A percentile compares a stretch with the other conserved stretches of the same genome.
Conservation (phyloP, 768 basidiomycete species). For the Strobilomyces echinocephalus region DNA sequence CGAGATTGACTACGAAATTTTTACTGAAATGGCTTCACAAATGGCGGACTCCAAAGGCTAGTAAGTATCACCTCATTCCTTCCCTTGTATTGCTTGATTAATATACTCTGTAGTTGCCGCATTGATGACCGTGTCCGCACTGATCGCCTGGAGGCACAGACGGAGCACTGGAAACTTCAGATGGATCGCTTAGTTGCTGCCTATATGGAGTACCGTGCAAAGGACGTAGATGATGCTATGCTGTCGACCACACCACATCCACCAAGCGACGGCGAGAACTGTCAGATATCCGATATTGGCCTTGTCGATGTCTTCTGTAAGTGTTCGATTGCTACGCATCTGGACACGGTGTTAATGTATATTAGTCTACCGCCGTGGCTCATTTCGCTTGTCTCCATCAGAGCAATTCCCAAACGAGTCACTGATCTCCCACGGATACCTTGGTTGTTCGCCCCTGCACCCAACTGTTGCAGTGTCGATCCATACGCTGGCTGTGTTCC, state of each 20-base stretch:
- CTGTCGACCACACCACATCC: no score
- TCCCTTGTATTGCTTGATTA: no score
- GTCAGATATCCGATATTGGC: no score
- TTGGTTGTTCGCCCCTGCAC: background rate
- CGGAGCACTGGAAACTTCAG: no score
- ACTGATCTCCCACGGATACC: background rate
- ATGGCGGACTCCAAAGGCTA: no score
- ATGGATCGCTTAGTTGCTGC: background rate
- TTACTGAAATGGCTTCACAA: no score
- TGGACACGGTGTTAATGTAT: no score
- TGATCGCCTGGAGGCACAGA: background rate
- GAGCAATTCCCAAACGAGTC: background rate
- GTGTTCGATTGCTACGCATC: no score
- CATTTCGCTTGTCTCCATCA: background rate
- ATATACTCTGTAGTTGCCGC: no score
- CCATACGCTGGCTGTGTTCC: background rate
- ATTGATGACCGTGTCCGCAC: background rate
- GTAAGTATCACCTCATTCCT: no score
- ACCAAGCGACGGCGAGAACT: no score
- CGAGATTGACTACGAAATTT: no score
- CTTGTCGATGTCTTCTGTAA: background rate
- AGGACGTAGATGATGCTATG: background rate
- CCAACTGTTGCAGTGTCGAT: background rate
- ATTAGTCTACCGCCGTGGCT: background rate
- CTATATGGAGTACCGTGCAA: background rate